Conservation (phyloP, 176 grass and related monocot genomes). For the Bolboschoenus planiculmis region DNA sequence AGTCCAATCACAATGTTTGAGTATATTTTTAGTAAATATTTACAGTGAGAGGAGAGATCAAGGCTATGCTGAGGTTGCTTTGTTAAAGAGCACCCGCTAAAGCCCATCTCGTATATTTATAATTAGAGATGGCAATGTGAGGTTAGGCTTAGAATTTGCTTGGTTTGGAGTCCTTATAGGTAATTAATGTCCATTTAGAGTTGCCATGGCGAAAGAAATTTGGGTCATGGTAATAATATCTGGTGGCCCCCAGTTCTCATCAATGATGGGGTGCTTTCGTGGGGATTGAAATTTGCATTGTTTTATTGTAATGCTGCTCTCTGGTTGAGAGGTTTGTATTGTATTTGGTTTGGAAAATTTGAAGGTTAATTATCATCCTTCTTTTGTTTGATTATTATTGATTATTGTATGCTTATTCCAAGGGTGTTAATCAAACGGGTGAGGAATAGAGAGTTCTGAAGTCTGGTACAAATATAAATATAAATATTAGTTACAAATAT, state of each 20-base stretch:
- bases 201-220: background rate
- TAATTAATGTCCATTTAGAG: background rate
- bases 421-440: background rate
- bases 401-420: background rate
- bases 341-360: conserved; percentile 15
- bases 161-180: background rate
- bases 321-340: conserved; percentile 12
- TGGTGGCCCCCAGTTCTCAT: conserved; percentile 19
- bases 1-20: conserved; percentile 9
- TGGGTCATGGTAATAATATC: conserved; percentile 12
- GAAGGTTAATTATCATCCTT: background rate
- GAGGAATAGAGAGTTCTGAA: background rate
- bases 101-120: conserved; percentile 39
- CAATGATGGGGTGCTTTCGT: conserved; percentile 32
- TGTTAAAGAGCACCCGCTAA: conserved; percentile 65
- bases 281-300: conserved; percentile 20
- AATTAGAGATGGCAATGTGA: conserved; percentile 25
- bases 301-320: background rate
- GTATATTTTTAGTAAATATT: conserved; percentile 22
- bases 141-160: conserved; percentile 12
- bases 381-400: background rate
- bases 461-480: no score
- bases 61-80: conserved; percentile 71
- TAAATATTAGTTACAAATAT: no score
- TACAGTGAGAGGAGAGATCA: conserved; percentile 26